A percentile compares a stretch with the other conserved stretches of the same genome.
phyloP scores from a whole-genome alignment of 2,329 filamentous ascomycete species.

The Sclerotiophoma versabilis region DNA sequence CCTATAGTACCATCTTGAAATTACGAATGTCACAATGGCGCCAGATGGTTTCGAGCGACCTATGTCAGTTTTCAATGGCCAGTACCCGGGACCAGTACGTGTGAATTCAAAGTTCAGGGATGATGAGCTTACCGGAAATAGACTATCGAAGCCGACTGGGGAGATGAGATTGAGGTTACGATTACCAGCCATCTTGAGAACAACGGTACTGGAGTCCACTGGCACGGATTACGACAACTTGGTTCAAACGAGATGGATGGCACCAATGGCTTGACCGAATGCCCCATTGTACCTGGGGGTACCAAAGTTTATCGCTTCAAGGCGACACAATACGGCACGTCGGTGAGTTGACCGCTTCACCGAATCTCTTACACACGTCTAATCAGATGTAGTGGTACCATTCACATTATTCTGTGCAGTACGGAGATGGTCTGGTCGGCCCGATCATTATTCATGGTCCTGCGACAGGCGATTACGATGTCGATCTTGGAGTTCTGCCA shows the following conservation, averaged over 20 bases:
- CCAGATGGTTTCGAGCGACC: constrained; percentile 55
- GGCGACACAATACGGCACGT: constrained; percentile 47
- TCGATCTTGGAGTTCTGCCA: constrained; percentile 52
- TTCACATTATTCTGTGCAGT: constrained; percentile 51
- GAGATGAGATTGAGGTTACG: constrained; percentile 49
- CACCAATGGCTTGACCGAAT: constrained; percentile 64
- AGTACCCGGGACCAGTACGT: constrained; percentile 57
- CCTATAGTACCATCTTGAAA: constrained; percentile 53
- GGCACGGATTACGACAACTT: constrained; percentile 59
- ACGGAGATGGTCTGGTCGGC: constrained; percentile 52
- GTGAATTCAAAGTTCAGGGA: neutral
- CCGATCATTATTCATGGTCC: constrained; percentile 53
- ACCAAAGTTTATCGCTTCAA: constrained; percentile 44
- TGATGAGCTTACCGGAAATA: constrained; percentile 27
- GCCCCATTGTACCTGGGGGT: constrained; percentile 69
- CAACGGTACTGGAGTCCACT: constrained; percentile 61
- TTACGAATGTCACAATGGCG: constrained; percentile 53
- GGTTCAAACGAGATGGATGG: constrained; percentile 54
- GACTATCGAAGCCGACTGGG: constrained; percentile 53
- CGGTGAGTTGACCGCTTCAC: constrained; percentile 40
- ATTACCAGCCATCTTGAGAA: constrained; percentile 46
- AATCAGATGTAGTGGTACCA: constrained; percentile 55
- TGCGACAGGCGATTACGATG: constrained; percentile 50
- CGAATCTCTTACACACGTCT: constrained; percentile 41
- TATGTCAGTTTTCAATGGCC: constrained; percentile 55